phyloP scores from a whole-genome alignment of 2,329 filamentous ascomycete genomes.

The Penicillium sp. region DNA sequence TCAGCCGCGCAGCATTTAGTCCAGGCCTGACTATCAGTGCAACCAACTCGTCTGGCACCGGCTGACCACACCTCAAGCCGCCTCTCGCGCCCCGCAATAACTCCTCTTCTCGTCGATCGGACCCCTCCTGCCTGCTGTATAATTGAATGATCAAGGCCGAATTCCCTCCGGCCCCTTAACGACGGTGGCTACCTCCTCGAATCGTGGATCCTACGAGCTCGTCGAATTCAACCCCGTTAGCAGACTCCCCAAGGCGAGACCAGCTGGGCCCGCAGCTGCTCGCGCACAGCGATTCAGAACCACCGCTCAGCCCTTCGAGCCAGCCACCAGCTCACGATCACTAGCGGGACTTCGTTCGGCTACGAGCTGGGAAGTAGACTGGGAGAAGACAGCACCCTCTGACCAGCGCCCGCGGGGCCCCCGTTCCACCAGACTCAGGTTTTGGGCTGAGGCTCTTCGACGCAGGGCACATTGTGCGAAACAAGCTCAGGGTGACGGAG shows the following conservation, averaged over 20 bases:
- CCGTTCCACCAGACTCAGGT: conserved; percentile 28
- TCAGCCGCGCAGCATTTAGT: conserved; percentile 12
- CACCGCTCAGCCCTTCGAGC: conserved; percentile 8
- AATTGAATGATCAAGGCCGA: conserved; percentile 22
- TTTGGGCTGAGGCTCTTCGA: conserved; percentile 40
- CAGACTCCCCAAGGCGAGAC: conserved; percentile 4
- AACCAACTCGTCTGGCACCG: conserved; percentile 19
- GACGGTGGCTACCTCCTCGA: conserved; percentile 29
- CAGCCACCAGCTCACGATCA: conserved; percentile 16
- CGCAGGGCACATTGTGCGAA: conserved; percentile 21
- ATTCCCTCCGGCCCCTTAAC: conserved; percentile 14
- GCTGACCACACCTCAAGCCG: conserved; percentile 19
- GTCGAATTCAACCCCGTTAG: conserved; percentile 26
- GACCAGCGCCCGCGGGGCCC: conserved; percentile 10
- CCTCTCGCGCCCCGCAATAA: conserved; percentile 19
- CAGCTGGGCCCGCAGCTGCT: conserved; percentile 9
- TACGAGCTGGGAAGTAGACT: background rate
- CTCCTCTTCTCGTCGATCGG: conserved; percentile 9
- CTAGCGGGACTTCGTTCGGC: conserved; percentile 13
- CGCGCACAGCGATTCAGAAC: conserved; percentile 5
- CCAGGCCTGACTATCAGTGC: conserved; percentile 25
- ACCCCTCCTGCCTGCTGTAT: conserved; percentile 8
- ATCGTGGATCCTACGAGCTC: conserved; percentile 38
- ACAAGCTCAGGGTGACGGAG: conserved; percentile 12
- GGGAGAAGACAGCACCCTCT: conserved; percentile 17